Conservation (phyloP, 805 yeast genomes). For the Teunomyces stri region DNA sequence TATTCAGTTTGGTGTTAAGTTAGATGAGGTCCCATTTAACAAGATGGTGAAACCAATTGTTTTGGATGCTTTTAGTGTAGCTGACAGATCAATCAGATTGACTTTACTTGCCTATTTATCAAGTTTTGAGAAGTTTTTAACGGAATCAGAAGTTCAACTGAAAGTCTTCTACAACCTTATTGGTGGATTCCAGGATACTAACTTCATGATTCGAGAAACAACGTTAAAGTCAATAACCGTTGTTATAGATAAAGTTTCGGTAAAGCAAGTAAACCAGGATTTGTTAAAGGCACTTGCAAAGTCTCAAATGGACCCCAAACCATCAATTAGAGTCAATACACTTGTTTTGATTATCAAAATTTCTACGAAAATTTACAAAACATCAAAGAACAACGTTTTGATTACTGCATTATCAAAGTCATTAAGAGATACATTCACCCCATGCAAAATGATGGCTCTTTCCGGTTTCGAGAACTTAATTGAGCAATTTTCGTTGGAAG, state of each 20-base stretch:
- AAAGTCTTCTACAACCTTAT: constrained; percentile 64
- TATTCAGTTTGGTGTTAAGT: constrained; percentile 31
- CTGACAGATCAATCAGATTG: constrained; percentile 77
- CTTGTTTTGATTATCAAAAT: constrained; percentile 66
- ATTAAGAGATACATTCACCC: constrained; percentile 72
- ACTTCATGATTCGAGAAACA: constrained; percentile 73
- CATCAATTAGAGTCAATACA: constrained; percentile 77
- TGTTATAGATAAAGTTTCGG: constrained; percentile 64
- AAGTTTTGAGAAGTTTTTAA: constrained; percentile 46
- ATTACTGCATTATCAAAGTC: constrained; percentile 86
- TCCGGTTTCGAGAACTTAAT: constrained; percentile 66
- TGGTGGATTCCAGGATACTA: constrained; percentile 86
- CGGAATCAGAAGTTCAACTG: constrained; percentile 62
- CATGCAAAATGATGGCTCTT: constrained; percentile 73
- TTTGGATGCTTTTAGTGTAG: constrained; percentile 57
- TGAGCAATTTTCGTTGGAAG: constrained; percentile 66
- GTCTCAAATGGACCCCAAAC: constrained; percentile 71
- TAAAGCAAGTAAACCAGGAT: constrained; percentile 84
- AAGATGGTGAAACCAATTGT: constrained; percentile 57
- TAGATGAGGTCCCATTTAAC: constrained; percentile 34
- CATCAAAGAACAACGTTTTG: constrained; percentile 66
- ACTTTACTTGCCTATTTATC: constrained; percentile 67
- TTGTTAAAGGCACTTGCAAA: constrained; percentile 76
- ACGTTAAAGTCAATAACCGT: constrained; percentile 67
- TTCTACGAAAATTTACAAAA: constrained; percentile 53